phyloP scores from a whole-genome alignment of 192 early-diverging fungal genomes.

The Radiomyces spectabilis region DNA sequence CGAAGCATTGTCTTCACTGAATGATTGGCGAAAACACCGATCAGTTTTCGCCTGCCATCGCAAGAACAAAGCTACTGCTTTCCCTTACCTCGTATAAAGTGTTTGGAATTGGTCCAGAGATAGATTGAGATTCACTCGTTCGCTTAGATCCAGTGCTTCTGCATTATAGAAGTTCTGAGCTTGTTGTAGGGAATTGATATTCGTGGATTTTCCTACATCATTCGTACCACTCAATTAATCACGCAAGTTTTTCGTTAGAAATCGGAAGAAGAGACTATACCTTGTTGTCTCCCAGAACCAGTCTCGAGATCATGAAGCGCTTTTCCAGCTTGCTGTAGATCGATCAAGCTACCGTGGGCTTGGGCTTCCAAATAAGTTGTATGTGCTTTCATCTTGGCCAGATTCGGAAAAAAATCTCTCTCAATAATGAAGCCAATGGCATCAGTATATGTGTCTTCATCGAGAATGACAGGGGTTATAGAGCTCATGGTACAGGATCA shows the following conservation, averaged over 20 bases:
- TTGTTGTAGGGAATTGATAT: too few species aligned
- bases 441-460: conserved; percentile 75
- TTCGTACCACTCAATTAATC: background rate
- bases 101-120: conserved; percentile 68
- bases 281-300: background rate
- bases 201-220: too few species aligned
- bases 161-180: conserved; percentile 11
- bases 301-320: conserved; percentile 8
- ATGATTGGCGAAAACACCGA: background rate
- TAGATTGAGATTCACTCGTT: conserved; percentile 36
- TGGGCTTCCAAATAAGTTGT: conserved; percentile 50
- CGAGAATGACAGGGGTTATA: conserved; percentile 37
- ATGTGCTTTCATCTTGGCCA: conserved; percentile 52
- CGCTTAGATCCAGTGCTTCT: conserved; percentile 3
- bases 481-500: too few species aligned
- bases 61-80: background rate
- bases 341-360: conserved; percentile 25
- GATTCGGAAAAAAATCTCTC: conserved; percentile 75
- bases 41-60: background rate
- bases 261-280: background rate
- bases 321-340: conserved; percentile 15
- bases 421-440: conserved; percentile 72
- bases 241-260: background rate
- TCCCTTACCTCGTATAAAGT: conserved; percentile 46
- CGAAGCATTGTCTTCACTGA: conserved; percentile 74